These are phyloP conservation scores for Chaetomiaceae sp. DNA, from an alignment of 2,329 filamentous ascomycete genomes.

Conservation along the genomic window DNA sequence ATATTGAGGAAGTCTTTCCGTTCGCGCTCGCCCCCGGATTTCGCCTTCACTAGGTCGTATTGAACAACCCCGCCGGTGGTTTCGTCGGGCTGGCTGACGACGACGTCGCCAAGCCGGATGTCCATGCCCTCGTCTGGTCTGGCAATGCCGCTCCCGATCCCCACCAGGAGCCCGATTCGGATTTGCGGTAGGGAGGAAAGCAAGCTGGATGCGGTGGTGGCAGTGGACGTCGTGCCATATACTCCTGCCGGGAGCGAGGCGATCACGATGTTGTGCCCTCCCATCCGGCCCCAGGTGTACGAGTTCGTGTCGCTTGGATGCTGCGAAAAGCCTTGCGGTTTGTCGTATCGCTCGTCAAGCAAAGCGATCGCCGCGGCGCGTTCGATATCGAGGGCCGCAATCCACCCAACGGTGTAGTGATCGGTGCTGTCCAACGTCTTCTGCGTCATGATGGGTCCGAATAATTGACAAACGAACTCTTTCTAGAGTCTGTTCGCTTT, in stretches of 20 bases:
- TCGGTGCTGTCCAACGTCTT: slow-evolving; percentile 8
- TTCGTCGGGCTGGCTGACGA: slow-evolving; percentile 23
- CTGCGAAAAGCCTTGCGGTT: background rate
- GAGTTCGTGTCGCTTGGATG: background rate
- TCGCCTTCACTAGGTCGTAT: no score
- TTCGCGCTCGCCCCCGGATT: slow-evolving; percentile 18
- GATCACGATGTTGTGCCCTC: background rate
- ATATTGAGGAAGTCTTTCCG: slow-evolving; percentile 1
- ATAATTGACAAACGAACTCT: background rate
- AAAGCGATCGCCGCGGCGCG: slow-evolving; percentile 26
- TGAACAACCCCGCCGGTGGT: slow-evolving; percentile 28
- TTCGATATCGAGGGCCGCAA: slow-evolving; percentile 27
- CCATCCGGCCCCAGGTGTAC: background rate
- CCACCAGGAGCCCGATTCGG: slow-evolving; percentile 32
- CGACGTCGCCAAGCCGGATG: slow-evolving; percentile 16
- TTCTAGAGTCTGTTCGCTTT: no score
- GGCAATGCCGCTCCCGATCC: slow-evolving; percentile 36
- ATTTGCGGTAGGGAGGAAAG: slow-evolving; percentile 28
- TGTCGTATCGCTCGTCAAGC: slow-evolving; percentile 25
- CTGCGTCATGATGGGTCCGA: background rate
- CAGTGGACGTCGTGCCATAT: slow-evolving; percentile 26
- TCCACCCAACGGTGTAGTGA: slow-evolving; percentile 28
- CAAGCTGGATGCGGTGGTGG: slow-evolving; percentile 27
- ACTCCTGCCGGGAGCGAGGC: background rate
- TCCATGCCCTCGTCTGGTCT: slow-evolving; percentile 25